Conservation (phyloP, 2,329 filamentous ascomycete genomes). For the Arthrobotrys musiformis region DNA sequence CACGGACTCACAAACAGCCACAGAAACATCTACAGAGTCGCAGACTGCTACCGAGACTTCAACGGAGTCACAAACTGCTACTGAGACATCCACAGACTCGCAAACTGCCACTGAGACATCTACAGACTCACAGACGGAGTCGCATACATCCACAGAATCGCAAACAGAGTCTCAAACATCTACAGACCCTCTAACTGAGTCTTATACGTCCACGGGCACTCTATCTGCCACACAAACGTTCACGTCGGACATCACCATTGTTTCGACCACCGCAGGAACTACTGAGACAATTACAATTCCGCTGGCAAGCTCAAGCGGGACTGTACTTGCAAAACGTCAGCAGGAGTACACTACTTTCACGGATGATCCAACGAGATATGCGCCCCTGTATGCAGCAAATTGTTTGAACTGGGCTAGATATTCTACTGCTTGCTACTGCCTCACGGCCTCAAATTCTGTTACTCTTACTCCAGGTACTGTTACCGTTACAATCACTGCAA, state of each 20-base stretch:
- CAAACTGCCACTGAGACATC: not conserved
- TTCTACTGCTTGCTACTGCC: constrained; percentile 17
- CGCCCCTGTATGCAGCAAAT: not conserved
- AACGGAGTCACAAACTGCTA: not conserved
- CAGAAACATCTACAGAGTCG: not conserved
- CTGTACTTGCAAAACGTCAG: not conserved
- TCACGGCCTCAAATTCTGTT: too few species aligned
- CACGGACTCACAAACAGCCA: too few species aligned
- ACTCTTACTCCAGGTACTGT: too few species aligned
- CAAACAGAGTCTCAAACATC: not conserved
- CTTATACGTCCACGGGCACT: not conserved
- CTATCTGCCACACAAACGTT: not conserved
- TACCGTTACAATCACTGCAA: not conserved
- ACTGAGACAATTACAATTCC: not conserved
- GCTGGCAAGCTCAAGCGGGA: not conserved
- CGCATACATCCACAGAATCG: not conserved
- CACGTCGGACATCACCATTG: not conserved
- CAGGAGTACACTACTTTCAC: not conserved
- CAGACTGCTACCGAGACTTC: not conserved
- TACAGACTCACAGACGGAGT: not conserved
- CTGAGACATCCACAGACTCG: not conserved
- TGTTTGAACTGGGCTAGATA: not conserved
- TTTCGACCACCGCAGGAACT: not conserved
- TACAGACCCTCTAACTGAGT: not conserved
- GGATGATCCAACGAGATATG: not conserved